These are phyloP conservation scores for Laburnicola sp. DNA, from an alignment of 2,329 filamentous ascomycete genomes.

Conservation along the genomic window DNA sequence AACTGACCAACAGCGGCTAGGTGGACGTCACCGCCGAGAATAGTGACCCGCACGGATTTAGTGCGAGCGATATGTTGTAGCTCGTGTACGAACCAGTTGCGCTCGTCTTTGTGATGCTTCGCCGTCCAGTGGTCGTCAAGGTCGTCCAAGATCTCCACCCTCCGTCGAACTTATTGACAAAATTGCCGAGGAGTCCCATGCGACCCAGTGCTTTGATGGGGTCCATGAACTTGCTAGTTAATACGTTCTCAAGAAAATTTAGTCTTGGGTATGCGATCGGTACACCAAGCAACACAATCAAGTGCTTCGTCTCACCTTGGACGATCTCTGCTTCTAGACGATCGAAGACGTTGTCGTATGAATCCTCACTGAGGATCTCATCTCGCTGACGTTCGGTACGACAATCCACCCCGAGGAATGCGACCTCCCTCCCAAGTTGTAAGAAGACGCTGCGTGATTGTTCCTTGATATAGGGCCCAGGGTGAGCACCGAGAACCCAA, in stretches of 20 bases:
- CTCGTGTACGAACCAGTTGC: constrained; percentile 83
- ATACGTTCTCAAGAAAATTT: constrained; percentile 65
- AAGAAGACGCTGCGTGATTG: constrained; percentile 84
- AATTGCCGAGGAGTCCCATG: constrained; percentile 74
- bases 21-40: constrained; percentile 93
- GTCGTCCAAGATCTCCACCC: constrained; percentile 91
- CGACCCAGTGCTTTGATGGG: constrained; percentile 87
- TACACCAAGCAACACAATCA: constrained; percentile 84
- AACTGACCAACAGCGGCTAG: constrained; percentile 91
- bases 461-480: constrained; percentile 89
- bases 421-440: constrained; percentile 74
- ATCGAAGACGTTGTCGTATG: constrained; percentile 85
- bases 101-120: constrained; percentile 89
- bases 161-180: constrained; percentile 88
- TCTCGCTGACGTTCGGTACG: constrained; percentile 86
- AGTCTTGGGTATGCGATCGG: constrained; percentile 52
- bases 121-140: constrained; percentile 97
- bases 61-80: constrained; percentile 91
- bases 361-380: constrained; percentile 76
- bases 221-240: constrained; percentile 84
- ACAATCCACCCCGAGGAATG: constrained; percentile 85
- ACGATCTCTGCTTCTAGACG: constrained; percentile 79
- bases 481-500: constrained; percentile 79
- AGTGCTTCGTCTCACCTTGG: constrained; percentile 82
- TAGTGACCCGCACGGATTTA: constrained; percentile 88